These are phyloP conservation scores for Purpureocillium lavendulum DNA, from an alignment of 2,329 filamentous ascomycete genomes.

Conservation along the genomic window DNA sequence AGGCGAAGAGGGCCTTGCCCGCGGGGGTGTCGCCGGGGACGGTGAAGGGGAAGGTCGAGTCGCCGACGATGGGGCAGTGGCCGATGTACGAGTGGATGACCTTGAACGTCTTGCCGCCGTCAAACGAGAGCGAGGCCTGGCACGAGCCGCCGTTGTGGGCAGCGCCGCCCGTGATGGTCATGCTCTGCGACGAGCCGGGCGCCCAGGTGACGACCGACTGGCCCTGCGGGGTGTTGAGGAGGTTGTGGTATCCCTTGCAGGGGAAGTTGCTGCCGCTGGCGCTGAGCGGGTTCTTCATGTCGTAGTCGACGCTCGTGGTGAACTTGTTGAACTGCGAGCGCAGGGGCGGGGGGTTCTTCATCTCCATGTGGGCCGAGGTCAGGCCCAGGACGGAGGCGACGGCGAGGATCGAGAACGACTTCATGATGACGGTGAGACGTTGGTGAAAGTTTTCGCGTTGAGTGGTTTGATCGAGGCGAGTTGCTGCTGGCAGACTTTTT, in stretches of 20 bases:
- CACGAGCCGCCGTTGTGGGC: slow-evolving; percentile 65
- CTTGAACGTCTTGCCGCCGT: slow-evolving; percentile 60
- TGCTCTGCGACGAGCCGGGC: slow-evolving; percentile 53
- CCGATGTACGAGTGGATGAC: slow-evolving; percentile 55
- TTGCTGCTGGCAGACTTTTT: too few species aligned
- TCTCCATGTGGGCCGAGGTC: slow-evolving; percentile 45
- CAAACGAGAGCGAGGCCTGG: slow-evolving; percentile 67
- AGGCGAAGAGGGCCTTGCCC: slow-evolving; percentile 58
- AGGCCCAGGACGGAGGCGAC: slow-evolving; percentile 32
- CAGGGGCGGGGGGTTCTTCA: slow-evolving; percentile 43
- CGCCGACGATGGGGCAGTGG: slow-evolving; percentile 37
- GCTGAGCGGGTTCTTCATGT: slow-evolving; percentile 60
- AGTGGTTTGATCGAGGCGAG: too few species aligned
- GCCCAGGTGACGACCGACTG: slow-evolving; percentile 50
- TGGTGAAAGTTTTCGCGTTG: too few species aligned
- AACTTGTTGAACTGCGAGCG: slow-evolving; percentile 44
- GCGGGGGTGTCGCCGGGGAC: slow-evolving; percentile 55
- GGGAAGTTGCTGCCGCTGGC: slow-evolving; percentile 58
- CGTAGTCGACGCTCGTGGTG: slow-evolving; percentile 53
- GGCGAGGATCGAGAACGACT: slow-evolving; percentile 26
- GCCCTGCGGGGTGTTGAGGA: slow-evolving; percentile 40
- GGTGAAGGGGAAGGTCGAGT: slow-evolving; percentile 53
- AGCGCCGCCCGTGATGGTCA: slow-evolving; percentile 56
- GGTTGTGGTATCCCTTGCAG: slow-evolving; percentile 58
- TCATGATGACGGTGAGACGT: slow-evolving; percentile 26